Evolutionary conservation across 495 filamentous ascomycete genomes (phyloP).

Genomic region (Penicillium maclennaniae): DNA sequence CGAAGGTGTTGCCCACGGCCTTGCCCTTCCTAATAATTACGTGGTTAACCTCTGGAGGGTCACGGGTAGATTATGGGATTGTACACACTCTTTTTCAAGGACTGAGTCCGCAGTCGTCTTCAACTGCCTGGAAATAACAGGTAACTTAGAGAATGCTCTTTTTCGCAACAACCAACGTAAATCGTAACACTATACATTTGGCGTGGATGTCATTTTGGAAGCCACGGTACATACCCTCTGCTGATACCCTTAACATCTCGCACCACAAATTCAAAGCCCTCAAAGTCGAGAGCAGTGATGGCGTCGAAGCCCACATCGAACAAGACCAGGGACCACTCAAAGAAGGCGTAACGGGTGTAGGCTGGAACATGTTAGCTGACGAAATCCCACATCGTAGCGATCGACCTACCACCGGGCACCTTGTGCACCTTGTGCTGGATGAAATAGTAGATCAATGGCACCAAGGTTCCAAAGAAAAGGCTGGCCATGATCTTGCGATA

Average conservation of each 20-base stretch:
- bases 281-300: constrained; percentile 92
- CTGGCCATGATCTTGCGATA: constrained; percentile 83
- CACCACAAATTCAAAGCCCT: constrained; percentile 81
- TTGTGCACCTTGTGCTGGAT: constrained; percentile 98
- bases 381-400: neutral
- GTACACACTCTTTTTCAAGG: constrained; percentile 82
- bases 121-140: constrained; percentile 44
- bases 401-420: constrained; percentile 78
- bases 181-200: constrained; percentile 49
- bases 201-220: constrained; percentile 72
- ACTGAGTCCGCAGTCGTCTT: constrained; percentile 68
- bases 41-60: constrained; percentile 28
- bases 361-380: constrained; percentile 46
- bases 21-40: constrained; percentile 67
- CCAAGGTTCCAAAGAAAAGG: constrained; percentile 84
- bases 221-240: constrained; percentile 99
- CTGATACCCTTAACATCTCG: constrained; percentile 84
- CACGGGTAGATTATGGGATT: constrained; percentile 17
- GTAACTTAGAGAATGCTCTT: constrained; percentile 45
- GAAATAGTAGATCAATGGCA: constrained; percentile 93
- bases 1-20: constrained; percentile 65
- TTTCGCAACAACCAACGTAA: constrained; percentile 27
- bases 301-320: constrained; percentile 97
- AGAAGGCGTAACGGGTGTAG: constrained; percentile 97
- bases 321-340: constrained; percentile 93